Conservation (phyloP, 2,329 filamentous ascomycete species). For the Cladosporium sp. region DNA sequence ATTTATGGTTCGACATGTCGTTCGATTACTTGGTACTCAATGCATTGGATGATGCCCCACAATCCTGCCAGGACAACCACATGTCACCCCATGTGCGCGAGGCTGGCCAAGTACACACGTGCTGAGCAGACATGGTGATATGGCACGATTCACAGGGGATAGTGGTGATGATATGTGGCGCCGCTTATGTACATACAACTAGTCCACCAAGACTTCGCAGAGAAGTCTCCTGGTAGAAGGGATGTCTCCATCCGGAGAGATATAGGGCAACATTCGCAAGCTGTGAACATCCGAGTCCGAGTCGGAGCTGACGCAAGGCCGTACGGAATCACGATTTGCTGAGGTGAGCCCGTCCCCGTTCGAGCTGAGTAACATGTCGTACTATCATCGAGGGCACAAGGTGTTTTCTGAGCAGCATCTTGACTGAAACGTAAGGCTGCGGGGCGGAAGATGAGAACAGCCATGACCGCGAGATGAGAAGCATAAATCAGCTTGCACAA, state of each 20-base stretch:
- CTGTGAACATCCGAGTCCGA: neutral
- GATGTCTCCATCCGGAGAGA: neutral
- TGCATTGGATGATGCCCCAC: no score
- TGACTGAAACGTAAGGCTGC: slow-evolving; percentile 1
- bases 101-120: no score
- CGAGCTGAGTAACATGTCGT: neutral
- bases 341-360: neutral
- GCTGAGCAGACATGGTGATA: no score
- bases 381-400: neutral
- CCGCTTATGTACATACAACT: neutral
- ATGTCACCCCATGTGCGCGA: no score
- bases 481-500: neutral
- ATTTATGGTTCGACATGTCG: no score
- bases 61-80: no score
- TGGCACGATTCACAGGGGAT: no score
- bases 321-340: neutral
- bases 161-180: neutral
- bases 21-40: no score
- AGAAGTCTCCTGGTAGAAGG: neutral
- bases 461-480: slow-evolving; percentile 1
- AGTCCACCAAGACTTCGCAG: neutral
- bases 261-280: neutral
- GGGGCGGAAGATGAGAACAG: slow-evolving; percentile 8
- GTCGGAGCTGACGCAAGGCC: neutral
- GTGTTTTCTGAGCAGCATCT: neutral